These are phyloP conservation scores for Paxillus ammoniavirescens DNA, from an alignment of 768 basidiomycete species.

Conservation along the genomic window DNA sequence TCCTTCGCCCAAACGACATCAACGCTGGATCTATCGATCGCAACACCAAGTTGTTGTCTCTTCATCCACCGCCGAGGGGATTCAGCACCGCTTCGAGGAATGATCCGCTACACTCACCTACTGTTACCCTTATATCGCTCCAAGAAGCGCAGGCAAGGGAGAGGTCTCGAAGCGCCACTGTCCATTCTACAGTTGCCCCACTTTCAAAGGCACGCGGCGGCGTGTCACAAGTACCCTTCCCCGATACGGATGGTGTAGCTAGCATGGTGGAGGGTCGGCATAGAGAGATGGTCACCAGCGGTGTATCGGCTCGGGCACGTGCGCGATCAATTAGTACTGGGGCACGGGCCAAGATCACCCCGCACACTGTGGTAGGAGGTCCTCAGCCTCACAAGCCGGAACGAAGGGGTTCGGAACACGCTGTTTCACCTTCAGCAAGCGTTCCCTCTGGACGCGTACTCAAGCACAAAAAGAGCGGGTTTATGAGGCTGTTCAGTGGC, in stretches of 20 bases:
- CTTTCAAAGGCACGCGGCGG: constrained; percentile 26
- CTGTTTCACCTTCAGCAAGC: constrained; percentile 10
- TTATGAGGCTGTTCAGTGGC: constrained; percentile 74
- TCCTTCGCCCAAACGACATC: constrained; percentile 31
- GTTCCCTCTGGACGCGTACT: constrained; percentile 43
- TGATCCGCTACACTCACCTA: constrained; percentile 43
- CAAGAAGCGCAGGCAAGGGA: constrained; percentile 75
- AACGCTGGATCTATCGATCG: constrained; percentile 28
- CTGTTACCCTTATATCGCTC: constrained; percentile 69
- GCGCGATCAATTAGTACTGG: constrained; percentile 65
- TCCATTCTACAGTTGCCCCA: constrained; percentile 28
- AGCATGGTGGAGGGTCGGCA: constrained; percentile 15
- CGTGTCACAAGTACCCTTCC: constrained; percentile 30
- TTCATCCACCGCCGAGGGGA: constrained; percentile 32
- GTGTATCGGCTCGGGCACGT: constrained; percentile 34
- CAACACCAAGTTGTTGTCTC: constrained; percentile 27
- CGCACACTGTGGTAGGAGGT: constrained; percentile 39
- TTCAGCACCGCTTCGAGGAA: constrained; percentile 47
- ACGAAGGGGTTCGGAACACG: constrained; percentile 41
- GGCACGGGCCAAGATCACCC: constrained; percentile 41
- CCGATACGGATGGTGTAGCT: constrained; percentile 31
- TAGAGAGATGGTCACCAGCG: constrained; percentile 25
- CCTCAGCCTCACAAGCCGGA: constrained; percentile 37
- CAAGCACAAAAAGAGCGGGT: constrained; percentile 79
- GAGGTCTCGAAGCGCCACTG: constrained; percentile 54